Evolutionary conservation across 2,329 filamentous ascomycete genomes (phyloP), one percentile per base, ranked within the genome.

Genomic region (Epichloe sylvatica): DNA sequence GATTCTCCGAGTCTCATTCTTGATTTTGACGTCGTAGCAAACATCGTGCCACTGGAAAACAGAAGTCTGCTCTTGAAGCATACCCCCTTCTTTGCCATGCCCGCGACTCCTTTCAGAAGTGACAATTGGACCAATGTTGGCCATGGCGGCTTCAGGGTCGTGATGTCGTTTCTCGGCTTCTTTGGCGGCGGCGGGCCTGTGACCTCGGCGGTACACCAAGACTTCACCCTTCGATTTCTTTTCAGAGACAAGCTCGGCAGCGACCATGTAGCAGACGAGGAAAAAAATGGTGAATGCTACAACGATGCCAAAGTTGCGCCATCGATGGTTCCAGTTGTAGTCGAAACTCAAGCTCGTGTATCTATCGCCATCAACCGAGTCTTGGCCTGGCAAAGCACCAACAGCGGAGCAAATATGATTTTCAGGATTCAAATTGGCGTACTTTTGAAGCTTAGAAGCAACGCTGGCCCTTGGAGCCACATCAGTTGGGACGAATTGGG

Each of bases 41-140:
- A 94, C 83, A 57, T 91, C 75, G 55, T 82, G 77, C 89, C 88
- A 94, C 60, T 88, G 84, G 72, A 94, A 94, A 53, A 90, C 79
- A 21, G 85, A 84, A 4, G 79, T 87, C 61, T 87, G 82, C 55
- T 64, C 55, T 57, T 71, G 64, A 2, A 76, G 60, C 36, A 69
- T 71, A 40, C 65, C 70, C 4, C 51, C 59, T 47, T 69, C 63
- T 57, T 72, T 70, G 40, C 66, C 61, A 33, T 57, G 59, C 50
- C 58, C 60, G 11, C 61, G 60, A 30, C 63, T 65, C 33, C 66
- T 66, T 44, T 70, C 67, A n/a, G 71, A 66, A 7, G 73, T 75
- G 13, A 70, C 67, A 17, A 68, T 61, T 9, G 73, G 71, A 2
- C 73, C 73, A n/a, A 74, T 71, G 21, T 72, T 67, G 13, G 67